Conservation (phyloP, 192 early-diverging fungal species). For the Rhizoclosmatium sp. region DNA sequence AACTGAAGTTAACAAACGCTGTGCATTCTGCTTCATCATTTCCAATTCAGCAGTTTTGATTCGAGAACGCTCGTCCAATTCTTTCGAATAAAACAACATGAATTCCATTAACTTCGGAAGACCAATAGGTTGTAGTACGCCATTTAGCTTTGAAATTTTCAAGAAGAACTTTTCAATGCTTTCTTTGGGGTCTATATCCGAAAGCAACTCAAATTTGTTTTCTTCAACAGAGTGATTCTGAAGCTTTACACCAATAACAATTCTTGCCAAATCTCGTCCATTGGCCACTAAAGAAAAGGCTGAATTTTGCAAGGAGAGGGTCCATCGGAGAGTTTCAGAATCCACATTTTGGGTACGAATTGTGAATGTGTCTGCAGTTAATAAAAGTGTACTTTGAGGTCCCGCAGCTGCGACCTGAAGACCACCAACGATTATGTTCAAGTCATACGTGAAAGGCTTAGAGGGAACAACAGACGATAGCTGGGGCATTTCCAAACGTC, state of each 20-base stretch:
- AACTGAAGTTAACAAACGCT: conserved; percentile 69
- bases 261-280: conserved; percentile 60
- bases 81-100: conserved; percentile 70
- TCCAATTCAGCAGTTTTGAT: conserved; percentile 62
- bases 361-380: conserved; percentile 41
- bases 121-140: conserved; percentile 77
- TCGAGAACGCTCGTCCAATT: conserved; percentile 66
- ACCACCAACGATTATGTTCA: conserved; percentile 70
- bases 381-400: conserved; percentile 54
- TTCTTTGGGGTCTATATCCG: background rate
- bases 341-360: background rate
- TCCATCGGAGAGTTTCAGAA: conserved; percentile 1
- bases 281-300: conserved; percentile 22
- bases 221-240: conserved; percentile 59
- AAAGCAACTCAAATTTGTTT: background rate
- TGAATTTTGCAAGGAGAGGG: background rate
- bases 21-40: conserved; percentile 68
- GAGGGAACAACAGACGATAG: conserved; percentile 1
- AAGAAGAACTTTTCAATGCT: conserved; percentile 59
- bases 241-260: conserved; percentile 66
- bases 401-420: conserved; percentile 66
- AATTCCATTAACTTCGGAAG: conserved; percentile 70
- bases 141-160: conserved; percentile 67
- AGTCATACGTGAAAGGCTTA: conserved; percentile 53
- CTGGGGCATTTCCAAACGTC: background rate